Percentiles rank a stretch among this genome's conserved stretches.
Evolutionary conservation across 2,329 filamentous ascomycete species (phyloP).

Genomic region (Aspergillus nomiae): DNA sequence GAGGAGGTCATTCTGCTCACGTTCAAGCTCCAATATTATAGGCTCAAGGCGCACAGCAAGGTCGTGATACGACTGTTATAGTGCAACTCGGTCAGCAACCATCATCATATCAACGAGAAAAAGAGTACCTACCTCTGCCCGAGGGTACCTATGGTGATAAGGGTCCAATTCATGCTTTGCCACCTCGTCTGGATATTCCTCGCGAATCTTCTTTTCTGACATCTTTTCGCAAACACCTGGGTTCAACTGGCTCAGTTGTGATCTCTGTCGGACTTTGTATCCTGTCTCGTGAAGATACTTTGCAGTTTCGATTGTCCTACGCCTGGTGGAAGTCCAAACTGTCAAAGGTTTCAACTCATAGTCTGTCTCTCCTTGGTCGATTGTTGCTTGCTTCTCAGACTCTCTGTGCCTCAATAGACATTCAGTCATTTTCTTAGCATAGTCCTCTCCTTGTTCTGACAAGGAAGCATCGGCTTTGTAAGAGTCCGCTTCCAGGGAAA

Average conservation of each 20-base stretch:
- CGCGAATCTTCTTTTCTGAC: constrained; percentile 77
- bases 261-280: constrained; percentile 85
- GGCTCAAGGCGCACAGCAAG: constrained; percentile 96
- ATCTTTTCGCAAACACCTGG: constrained; percentile 95
- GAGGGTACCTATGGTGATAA: constrained; percentile 94
- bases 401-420: constrained; percentile 81
- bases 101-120: neutral
- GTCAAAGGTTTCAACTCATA: constrained; percentile 76
- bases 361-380: constrained; percentile 67
- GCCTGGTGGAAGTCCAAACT: constrained; percentile 92
- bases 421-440: constrained; percentile 83
- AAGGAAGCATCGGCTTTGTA: constrained; percentile 90
- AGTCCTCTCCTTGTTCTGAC: constrained; percentile 76
- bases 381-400: constrained; percentile 71
- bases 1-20: constrained; percentile 94
- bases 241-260: constrained; percentile 96
- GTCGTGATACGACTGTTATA: constrained; percentile 85
- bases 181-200: constrained; percentile 86
- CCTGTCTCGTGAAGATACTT: constrained; percentile 76
- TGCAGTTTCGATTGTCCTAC: constrained; percentile 87
- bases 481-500: constrained; percentile 82
- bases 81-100: neutral
- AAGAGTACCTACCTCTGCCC: constrained; percentile 71
- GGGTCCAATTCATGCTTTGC: constrained; percentile 91
- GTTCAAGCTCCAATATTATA: constrained; percentile 94